Evolutionary conservation across 2,329 filamentous ascomycete genomes (phyloP), one percentile per base, ranked within the genome.

Genomic region (Leptographium procerum): DNA sequence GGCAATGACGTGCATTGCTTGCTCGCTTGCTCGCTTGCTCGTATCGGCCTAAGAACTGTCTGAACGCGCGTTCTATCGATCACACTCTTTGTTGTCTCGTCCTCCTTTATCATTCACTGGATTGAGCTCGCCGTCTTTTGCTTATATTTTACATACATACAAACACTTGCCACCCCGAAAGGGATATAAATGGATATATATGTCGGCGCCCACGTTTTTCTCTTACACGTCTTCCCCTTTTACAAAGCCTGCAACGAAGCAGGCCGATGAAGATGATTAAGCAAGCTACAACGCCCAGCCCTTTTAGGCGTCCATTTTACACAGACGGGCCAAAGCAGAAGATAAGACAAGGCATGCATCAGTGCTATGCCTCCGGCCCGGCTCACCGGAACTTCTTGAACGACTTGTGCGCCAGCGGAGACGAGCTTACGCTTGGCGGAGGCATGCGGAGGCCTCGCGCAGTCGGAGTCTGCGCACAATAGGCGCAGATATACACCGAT

Each of bases 401-500:
- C 11, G 73, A 73, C 66, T 77, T 77, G 61, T 75, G 73, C 22
- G 73, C 73, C 56, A 77, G 64, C 22, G 75, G 75, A 55, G 75
- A 77, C 45, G 69, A 64, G 7, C 61, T 65, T 22, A 69, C 63
- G 29, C 63, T 64, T 16, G 67, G 63, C 61, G 70, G 62, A 26
- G 66, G 73, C 58, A 76, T 68, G 48, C 78, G 74, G 26, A 76
- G 73, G 34, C 75, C 75, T 28, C 78, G 73, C 66, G 77, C 74
- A 60, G 77, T 81, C 1, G 81, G 78, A 10, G 81, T 84, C 62
- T 83, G 78, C 24, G 79, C 79, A 65, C 83, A 86, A 61, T 82
- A 86, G 1, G 79, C 76, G 66, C 83, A 86, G 40, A 86, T 80
- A 64, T 85, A 86, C 6, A 86, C 79, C 14, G 75, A 74, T 6